Conservation (phyloP, 2,329 filamentous ascomycete species). For the Penicillium palitans region DNA sequence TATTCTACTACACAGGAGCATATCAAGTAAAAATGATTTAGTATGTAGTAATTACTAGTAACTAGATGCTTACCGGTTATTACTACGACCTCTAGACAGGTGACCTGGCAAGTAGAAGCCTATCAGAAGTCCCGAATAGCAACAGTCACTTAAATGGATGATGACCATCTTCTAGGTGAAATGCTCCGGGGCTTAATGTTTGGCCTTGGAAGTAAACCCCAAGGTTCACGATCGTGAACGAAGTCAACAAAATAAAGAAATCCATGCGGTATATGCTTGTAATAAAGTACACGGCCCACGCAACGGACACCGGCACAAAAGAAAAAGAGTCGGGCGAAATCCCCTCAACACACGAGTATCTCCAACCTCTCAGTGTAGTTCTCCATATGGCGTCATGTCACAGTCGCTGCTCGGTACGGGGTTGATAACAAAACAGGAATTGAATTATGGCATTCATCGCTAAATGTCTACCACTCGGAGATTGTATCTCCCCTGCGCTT, state of each 20-base stretch:
- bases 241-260: slow-evolving; percentile 19
- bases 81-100: no score
- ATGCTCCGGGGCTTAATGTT: background rate
- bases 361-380: background rate
- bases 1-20: background rate
- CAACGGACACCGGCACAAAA: slow-evolving; percentile 15
- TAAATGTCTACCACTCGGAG: slow-evolving; percentile 65
- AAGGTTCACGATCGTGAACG: background rate
- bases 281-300: slow-evolving; percentile 32
- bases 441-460: slow-evolving; percentile 18
- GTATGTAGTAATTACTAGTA: background rate
- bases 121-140: background rate
- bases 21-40: background rate
- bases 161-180: no score
- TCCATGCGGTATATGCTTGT: slow-evolving; percentile 37
- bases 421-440: slow-evolving; percentile 4
- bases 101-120: background rate
- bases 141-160: background rate
- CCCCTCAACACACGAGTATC: background rate
- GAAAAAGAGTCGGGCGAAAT: background rate
- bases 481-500: slow-evolving; percentile 88
- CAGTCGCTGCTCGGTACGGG: background rate
- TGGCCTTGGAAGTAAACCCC: background rate
- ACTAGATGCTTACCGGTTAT: background rate
- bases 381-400: background rate